Percentiles rank a stretch among this genome's conserved stretches.
Conservation (phyloP, 352 stramenopile genomes). For the Phytophthora cryptogea region DNA sequence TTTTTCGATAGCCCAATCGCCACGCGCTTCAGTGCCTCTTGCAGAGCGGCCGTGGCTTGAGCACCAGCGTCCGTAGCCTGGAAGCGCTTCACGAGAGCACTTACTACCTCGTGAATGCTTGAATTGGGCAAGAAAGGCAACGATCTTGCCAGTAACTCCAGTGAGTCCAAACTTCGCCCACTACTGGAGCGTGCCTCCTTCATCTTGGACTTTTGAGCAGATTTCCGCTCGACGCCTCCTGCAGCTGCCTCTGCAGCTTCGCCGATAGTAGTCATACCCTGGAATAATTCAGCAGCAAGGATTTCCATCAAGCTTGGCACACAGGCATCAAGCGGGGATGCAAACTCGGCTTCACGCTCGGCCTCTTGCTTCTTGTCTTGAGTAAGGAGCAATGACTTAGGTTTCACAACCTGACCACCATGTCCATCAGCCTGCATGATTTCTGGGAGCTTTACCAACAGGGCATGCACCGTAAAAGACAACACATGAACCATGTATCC, state of each 20-base stretch:
- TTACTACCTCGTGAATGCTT: constrained; percentile 77
- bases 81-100: constrained; percentile 77
- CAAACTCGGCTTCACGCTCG: constrained; percentile 35
- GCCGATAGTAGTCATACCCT: constrained; percentile 44
- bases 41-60: constrained; percentile 59
- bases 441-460: constrained; percentile 78
- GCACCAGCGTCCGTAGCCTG: constrained; percentile 56
- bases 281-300: constrained; percentile 82
- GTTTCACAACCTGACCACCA: constrained; percentile 27
- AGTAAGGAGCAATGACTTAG: constrained; percentile 22
- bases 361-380: constrained; percentile 33
- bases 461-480: constrained; percentile 85
- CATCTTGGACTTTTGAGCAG: constrained; percentile 85
- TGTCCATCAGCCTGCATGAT: constrained; percentile 55
- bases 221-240: constrained; percentile 44
- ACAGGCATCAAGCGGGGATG: constrained; percentile 77
- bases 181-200: constrained; percentile 81
- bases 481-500: constrained; percentile 88
- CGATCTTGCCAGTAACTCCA: constrained; percentile 80
- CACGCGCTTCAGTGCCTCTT: constrained; percentile 81
- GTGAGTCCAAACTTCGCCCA: constrained; percentile 69
- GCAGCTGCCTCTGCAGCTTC: constrained; percentile 41
- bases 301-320: constrained; percentile 85
- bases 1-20: constrained; percentile 85
- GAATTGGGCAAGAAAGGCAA: constrained; percentile 89